These are phyloP conservation scores for Scedosporium dehoogii DNA, from an alignment of 2,329 filamentous ascomycete genomes.

Conservation along the genomic window DNA sequence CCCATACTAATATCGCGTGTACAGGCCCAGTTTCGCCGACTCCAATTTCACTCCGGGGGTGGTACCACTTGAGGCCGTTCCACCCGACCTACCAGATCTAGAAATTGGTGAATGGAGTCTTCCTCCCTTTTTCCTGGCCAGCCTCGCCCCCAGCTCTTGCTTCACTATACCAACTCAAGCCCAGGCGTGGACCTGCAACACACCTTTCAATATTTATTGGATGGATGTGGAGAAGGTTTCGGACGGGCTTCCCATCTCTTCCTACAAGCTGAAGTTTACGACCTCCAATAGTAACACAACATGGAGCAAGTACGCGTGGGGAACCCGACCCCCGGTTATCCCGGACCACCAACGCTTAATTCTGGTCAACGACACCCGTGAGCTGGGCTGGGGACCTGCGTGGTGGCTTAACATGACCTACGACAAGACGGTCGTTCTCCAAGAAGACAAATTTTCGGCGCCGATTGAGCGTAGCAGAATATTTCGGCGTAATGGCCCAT, in stretches of 20 bases:
- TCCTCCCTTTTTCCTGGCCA: constrained; percentile 37
- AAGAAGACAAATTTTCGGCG: constrained; percentile 27
- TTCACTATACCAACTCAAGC: constrained; percentile 43
- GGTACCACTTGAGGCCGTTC: constrained; percentile 37
- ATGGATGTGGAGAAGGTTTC: constrained; percentile 27
- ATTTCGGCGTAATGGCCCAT: not conserved
- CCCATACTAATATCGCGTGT: not conserved
- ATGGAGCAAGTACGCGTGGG: constrained; percentile 32
- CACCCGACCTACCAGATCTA: constrained; percentile 40
- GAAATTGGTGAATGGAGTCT: constrained; percentile 46
- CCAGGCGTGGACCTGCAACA: constrained; percentile 54
- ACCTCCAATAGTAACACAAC: constrained; percentile 25
- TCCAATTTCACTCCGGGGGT: constrained; percentile 17
- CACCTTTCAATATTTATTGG: constrained; percentile 34
- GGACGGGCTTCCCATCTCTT: constrained; percentile 17
- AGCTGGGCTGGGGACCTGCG: constrained; percentile 39
- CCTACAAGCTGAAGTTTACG: constrained; percentile 31
- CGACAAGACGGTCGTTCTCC: constrained; percentile 47
- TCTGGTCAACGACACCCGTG: constrained; percentile 42
- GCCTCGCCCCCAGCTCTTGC: constrained; percentile 42
- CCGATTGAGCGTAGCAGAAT: constrained; percentile 6
- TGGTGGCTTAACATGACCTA: constrained; percentile 43
- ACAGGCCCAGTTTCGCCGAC: not conserved
- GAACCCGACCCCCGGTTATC: constrained; percentile 42
- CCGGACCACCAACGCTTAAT: constrained; percentile 25